Percentiles rank a stretch among this genome's conserved stretches.
phyloP scores from a whole-genome alignment of 371 early-diverging fungal genomes.

The Apophysomyces sp. region DNA sequence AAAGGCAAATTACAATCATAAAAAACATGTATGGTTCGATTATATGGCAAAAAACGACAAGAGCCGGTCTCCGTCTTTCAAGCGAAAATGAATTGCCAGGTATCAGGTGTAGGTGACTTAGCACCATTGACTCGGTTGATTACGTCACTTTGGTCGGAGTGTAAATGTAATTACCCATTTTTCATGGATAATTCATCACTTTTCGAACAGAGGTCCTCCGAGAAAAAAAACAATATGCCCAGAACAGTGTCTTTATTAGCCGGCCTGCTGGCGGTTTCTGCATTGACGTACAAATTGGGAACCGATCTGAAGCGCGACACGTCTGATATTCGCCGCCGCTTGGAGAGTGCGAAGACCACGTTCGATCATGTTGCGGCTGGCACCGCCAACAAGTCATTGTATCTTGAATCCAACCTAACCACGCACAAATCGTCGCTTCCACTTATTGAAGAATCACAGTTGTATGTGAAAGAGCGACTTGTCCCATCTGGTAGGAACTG shows the following conservation, averaged over 20 bases:
- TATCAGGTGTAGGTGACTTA: too few species aligned
- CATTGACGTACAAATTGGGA: constrained; percentile 32
- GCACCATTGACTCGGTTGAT: too few species aligned
- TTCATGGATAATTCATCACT: too few species aligned
- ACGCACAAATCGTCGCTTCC: not conserved
- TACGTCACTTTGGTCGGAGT: too few species aligned
- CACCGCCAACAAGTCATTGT: constrained; percentile 11
- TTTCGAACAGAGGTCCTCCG: too few species aligned
- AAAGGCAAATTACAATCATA: too few species aligned
- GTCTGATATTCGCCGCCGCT: constrained; percentile 14
- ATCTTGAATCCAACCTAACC: not conserved
- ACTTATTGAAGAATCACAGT: constrained; percentile 14
- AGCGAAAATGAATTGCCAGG: too few species aligned
- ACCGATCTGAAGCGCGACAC: constrained; percentile 22
- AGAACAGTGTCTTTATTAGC: constrained; percentile 30
- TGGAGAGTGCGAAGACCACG: constrained; percentile 16
- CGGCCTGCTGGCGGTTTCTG: constrained; percentile 30
- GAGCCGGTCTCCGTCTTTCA: too few species aligned
- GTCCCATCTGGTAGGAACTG: constrained; percentile 17
- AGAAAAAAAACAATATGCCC: constrained; percentile 23
- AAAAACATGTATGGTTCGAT: too few species aligned
- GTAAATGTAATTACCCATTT: too few species aligned
- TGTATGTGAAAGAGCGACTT: constrained; percentile 14
- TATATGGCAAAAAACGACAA: too few species aligned
- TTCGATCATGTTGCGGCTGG: constrained; percentile 23